Conservation (phyloP, 1,139 yeast species). For the Eremothecium gossypii region DNA sequence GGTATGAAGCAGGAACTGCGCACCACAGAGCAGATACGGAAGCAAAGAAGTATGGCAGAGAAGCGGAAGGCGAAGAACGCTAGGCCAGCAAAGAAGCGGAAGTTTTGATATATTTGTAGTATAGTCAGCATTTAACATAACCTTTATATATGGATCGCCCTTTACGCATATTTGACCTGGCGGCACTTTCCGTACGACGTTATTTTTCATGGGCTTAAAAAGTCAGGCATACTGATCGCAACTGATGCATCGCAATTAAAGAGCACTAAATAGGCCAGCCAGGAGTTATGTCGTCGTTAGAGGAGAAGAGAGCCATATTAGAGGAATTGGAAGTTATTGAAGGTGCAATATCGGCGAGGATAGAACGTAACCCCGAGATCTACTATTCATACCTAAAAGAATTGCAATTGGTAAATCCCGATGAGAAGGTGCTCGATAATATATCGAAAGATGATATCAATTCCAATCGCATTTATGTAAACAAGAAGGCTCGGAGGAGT, state of each 20-base stretch:
- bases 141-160: no score
- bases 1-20: slow-evolving; percentile 55
- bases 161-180: no score
- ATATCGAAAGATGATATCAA: slow-evolving; percentile 13
- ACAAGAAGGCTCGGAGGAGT: slow-evolving; percentile 34
- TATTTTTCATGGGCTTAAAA: no score
- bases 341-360: slow-evolving; percentile 41
- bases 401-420: slow-evolving; percentile 7
- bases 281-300: slow-evolving; percentile 9
- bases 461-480: slow-evolving; percentile 18
- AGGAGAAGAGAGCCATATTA: slow-evolving; percentile 32
- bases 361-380: slow-evolving; percentile 40
- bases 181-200: no score
- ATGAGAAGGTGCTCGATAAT: slow-evolving; percentile 11
- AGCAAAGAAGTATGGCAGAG: slow-evolving; percentile 60
- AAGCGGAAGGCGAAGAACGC: slow-evolving; percentile 78
- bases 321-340: slow-evolving; percentile 54
- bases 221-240: no score
- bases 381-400: slow-evolving; percentile 30
- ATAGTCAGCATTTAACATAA: not conserved
- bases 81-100: slow-evolving; percentile 53
- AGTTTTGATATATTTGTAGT: slow-evolving; percentile 7
- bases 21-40: slow-evolving; percentile 68
- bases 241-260: no score
- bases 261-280: no score